These are phyloP conservation scores for Panicum hallii DNA, from an alignment of 202 grass and related monocot genomes.

Conservation along the genomic window DNA sequence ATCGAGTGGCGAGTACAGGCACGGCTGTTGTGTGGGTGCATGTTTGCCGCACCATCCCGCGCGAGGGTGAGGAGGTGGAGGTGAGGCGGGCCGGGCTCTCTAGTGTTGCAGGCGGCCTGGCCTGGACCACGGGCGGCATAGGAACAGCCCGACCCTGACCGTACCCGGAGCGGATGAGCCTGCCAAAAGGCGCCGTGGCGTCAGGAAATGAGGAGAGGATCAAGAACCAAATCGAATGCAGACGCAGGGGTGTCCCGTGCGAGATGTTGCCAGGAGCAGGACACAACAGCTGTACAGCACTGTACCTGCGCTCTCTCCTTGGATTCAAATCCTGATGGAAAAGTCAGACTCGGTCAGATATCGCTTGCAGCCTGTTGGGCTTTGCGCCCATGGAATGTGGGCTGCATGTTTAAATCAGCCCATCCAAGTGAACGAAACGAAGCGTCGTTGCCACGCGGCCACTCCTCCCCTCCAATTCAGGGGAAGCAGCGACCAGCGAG, in stretches of 20 bases:
- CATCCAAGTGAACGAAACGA: neutral
- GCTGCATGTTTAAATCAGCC: neutral
- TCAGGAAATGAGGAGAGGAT: slow-evolving; percentile 11
- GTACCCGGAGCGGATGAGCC: neutral
- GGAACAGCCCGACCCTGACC: neutral
- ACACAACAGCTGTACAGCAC: neutral
- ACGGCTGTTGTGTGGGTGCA: neutral
- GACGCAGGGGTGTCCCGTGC: neutral
- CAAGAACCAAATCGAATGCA: slow-evolving; percentile 14
- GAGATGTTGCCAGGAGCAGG: neutral
- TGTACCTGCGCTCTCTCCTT: no score
- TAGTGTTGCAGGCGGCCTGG: no score
- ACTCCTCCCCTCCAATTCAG: slow-evolving; percentile 29
- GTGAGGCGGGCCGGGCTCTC: no score
- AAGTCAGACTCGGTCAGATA: no score
- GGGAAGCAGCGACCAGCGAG: slow-evolving; percentile 5
- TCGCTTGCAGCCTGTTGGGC: neutral
- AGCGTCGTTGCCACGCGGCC: neutral
- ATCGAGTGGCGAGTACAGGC: neutral
- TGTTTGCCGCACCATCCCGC: neutral
- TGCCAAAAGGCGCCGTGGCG: slow-evolving; percentile 11
- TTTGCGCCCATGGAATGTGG: neutral
- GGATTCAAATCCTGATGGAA: neutral
- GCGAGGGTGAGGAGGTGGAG: no score
- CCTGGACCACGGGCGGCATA: neutral